Base-by-base conservation (phyloP, 352 stramenopile genomes). In the Phytophthora pisi region DNA sequence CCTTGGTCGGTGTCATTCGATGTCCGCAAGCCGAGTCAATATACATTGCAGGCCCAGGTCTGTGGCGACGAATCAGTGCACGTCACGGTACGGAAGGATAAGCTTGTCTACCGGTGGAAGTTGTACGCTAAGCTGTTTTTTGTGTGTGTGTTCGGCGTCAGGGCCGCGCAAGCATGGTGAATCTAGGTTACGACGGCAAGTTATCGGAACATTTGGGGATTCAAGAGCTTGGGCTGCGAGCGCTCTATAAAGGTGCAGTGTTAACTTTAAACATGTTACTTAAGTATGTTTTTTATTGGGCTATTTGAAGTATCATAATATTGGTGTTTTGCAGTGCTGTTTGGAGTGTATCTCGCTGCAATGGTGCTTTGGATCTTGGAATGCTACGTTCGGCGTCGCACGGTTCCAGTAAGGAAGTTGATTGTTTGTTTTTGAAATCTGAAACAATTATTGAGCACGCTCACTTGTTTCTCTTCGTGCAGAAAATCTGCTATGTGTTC, bases 191-290 rank as follows among this genome's bases (percentile, higher is more conserved):
- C 49, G 79, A 90, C 57, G 69, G 73, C 4, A 52, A 51, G 15
- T 62, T 90, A 18, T 86, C 81, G 31, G 81, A 92, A 60, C 80
- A 90, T 70, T 64, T 92, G 7, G 78, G 74, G 1, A 73, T 92
- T 10, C 74, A 92, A 55, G 68, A 92, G 20, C 68, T 90, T 8
- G 84, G 84, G 0, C 56, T 89, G 2, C 49, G 84, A 15, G 72
- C 84, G n/a, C 47, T 90, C 4, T 92, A 89, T 50, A 77, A 82
- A 75, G 72, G 81, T 89, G 52, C 4, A 10, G 0, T 52, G 4
- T 57, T 50, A 36, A 11, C 11, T 53, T 47, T 13, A 31, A 31
- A 31, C 5, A 40, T 15, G 13, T 13, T 40, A 16, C 11, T 34
- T 34, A 9, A 4, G 7, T 4, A 34, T n/a, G 11, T 15, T 40